phyloP scores from a whole-genome alignment of 2,329 filamentous ascomycete species.

The Colletotrichum sp. region DNA sequence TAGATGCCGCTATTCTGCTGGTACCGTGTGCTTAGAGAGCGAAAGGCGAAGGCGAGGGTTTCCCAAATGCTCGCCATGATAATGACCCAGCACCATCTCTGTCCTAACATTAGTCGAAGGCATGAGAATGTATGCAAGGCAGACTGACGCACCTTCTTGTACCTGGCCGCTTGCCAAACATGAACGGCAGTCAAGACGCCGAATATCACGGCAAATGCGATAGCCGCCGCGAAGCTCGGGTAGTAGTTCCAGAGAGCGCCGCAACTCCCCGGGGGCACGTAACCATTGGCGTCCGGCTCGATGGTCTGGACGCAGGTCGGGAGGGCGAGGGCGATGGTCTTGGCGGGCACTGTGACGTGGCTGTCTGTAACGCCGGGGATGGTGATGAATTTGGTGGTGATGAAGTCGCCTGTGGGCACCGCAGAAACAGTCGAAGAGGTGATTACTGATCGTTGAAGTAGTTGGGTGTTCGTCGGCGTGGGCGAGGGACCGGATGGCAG shows the following conservation, averaged over 20 bases:
- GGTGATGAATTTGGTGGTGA: constrained; percentile 32
- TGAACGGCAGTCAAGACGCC: constrained; percentile 22
- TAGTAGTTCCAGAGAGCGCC: constrained; percentile 38
- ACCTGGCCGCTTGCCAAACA: constrained; percentile 26
- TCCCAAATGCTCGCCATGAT: constrained; percentile 40
- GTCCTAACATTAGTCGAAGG: background rate
- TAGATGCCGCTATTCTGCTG: constrained; percentile 30
- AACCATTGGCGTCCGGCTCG: constrained; percentile 35
- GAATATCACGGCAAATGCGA: constrained; percentile 32
- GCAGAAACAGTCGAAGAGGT: background rate
- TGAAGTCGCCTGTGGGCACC: constrained; percentile 23
- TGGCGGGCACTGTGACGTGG: constrained; percentile 30
- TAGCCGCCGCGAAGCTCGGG: constrained; percentile 33
- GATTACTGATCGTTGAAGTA: background rate
- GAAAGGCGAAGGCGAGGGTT: constrained; percentile 31
- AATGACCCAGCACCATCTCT: constrained; percentile 40
- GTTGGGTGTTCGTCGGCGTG: background rate
- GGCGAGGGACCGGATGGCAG: background rate
- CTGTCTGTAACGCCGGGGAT: constrained; percentile 31
- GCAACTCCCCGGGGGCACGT: constrained; percentile 34
- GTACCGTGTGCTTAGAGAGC: constrained; percentile 29
- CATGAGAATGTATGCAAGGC: background rate
- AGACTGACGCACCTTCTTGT: constrained; percentile 27
- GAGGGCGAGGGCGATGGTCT: constrained; percentile 34
- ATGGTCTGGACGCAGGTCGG: constrained; percentile 42